Evolutionary conservation across 257 asterid genomes (phyloP), one percentile per base, ranked within the genome.

Genomic region (Thymus quinquecostatus): DNA sequence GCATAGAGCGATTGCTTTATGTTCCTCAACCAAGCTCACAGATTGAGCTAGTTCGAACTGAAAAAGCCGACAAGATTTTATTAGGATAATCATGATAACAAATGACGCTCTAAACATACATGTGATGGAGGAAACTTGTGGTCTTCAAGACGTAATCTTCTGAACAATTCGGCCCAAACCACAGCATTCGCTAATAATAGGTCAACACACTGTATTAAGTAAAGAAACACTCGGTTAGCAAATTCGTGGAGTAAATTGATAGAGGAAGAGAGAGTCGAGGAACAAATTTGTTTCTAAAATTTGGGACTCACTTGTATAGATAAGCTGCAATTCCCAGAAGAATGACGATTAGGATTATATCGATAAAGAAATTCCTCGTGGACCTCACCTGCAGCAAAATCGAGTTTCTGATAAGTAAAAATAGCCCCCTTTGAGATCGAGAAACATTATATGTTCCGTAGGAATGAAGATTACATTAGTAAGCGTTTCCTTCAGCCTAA

Each of bases 261-360:
- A 53, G 32, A 21, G 8, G 5, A 14, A 11, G 28, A 6, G 58
- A 21, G 32, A 53, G 58, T 53, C 21, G 11, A 14, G 58, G 58
- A 53, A 53, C 32, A 53, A 53, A 14, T 53, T 14, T 40, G 51
- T 56, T 53, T 48, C 21, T 12, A 44, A 21, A 28, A 12, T 27
- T 55, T 57, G 69, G 7, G 66, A 83, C 99, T 88, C 71, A 94
- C 99, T 91, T 88, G 88, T 89, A 92, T 47, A 95, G 72, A 75
- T 92, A 95, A 70, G 86, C 63, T 13, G 84, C 84, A 68, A 95
- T 88, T 64, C 98, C 99, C 68, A 95, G 88, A 78, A 95, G 79
- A 71, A 92, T 59, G 74, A 93, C 86, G 6, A 89, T 1, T 64
- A 94, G 89, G 73, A 87, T 76, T 76, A 92, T 82, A 66, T 95